A percentile compares a stretch with the other conserved stretches of the same genome.
Evolutionary conservation across 2,329 filamentous ascomycete species (phyloP).

Genomic region (Calonectria montana): DNA sequence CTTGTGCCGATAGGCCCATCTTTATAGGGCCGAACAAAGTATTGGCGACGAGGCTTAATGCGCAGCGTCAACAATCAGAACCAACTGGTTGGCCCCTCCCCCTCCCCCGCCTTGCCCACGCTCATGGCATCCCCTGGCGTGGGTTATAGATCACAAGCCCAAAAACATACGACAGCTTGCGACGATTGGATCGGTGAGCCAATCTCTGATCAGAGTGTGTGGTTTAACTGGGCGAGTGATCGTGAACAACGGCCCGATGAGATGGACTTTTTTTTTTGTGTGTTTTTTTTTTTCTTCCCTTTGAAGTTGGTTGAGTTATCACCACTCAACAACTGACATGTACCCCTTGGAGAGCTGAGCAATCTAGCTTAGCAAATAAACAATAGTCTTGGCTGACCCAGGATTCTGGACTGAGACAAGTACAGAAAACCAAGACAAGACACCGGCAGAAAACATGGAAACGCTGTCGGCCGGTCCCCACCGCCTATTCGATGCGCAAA

Average conservation of each 20-base stretch:
- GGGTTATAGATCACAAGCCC: constrained; percentile 38
- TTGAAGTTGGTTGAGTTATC: not conserved
- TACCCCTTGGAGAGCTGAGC: not conserved
- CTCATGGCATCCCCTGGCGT: constrained; percentile 27
- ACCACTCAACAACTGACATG: not conserved
- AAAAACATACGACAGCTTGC: constrained; percentile 32
- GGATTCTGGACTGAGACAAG: not conserved
- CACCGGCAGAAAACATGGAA: not conserved
- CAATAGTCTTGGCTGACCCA: not conserved
- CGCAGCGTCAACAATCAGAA: not conserved
- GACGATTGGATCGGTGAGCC: constrained; percentile 24
- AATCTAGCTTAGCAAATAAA: not conserved
- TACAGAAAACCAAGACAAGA: not conserved
- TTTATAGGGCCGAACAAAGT: not conserved
- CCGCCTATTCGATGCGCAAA: constrained; percentile 10
- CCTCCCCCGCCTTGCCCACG: constrained; percentile 41
- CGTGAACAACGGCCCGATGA: not conserved
- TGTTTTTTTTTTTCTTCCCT: not conserved
- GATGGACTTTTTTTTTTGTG: not conserved
- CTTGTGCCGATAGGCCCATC: not conserved
- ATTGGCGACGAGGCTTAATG: constrained; percentile 3
- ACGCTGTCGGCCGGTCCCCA: constrained; percentile 10
- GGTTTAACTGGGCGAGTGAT: constrained; percentile 13
- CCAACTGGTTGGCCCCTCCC: constrained; percentile 23
- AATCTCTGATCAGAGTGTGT: constrained; percentile 12